phyloP scores from a whole-genome alignment of 257 asterid genomes.

The Solanum sitiens region DNA sequence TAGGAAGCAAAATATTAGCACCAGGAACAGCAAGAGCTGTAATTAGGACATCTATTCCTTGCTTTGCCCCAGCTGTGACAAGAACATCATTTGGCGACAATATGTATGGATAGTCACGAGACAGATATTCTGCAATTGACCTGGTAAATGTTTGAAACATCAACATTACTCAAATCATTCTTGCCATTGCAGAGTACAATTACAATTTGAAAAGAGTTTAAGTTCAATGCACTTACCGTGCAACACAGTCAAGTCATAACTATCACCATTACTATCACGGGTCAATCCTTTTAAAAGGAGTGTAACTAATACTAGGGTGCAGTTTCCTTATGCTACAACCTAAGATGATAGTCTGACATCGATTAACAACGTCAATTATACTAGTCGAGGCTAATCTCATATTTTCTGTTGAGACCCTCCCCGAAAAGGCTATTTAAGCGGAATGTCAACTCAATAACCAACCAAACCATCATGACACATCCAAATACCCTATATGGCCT shows the following conservation, averaged over 20 bases:
- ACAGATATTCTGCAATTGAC: slow-evolving; percentile 49
- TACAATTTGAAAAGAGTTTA: background rate
- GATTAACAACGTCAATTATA: background rate
- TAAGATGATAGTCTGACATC: background rate
- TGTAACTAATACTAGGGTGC: background rate
- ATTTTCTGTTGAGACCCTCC: background rate
- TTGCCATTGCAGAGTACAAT: background rate
- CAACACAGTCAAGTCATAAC: background rate
- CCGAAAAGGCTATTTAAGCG: background rate
- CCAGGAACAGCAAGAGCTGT: slow-evolving; percentile 51
- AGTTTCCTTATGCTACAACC: background rate
- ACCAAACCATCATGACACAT: background rate
- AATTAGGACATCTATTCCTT: slow-evolving; percentile 48
- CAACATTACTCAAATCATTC: background rate
- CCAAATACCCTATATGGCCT: background rate
- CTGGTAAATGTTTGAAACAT: slow-evolving; percentile 14
- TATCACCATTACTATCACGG: background rate
- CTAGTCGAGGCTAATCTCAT: background rate
- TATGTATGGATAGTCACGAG: slow-evolving; percentile 29
- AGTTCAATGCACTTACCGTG: background rate
- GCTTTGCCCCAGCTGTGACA: slow-evolving; percentile 55
- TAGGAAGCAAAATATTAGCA: slow-evolving; percentile 53
- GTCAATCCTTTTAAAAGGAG: background rate
- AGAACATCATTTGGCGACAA: slow-evolving; percentile 39
- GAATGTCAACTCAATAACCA: background rate